Base-by-base conservation (phyloP, 371 early-diverging fungal genomes). In the Choanephora cucurbitarum region DNA sequence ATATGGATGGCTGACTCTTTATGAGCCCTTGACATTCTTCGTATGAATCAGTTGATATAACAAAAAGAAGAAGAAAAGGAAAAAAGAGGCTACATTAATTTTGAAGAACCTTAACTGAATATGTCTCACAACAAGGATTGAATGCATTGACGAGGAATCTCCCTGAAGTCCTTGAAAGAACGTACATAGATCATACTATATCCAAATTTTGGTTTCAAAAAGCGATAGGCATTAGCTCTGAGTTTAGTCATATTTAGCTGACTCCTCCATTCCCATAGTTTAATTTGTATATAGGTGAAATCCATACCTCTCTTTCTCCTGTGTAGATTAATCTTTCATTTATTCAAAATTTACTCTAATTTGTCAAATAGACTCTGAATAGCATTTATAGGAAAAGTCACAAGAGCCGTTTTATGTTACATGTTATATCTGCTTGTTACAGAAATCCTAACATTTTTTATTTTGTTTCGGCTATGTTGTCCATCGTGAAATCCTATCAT, bases 1-100 rank as follows among this genome's bases (percentile, higher is more conserved):
- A 61, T 14, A 50, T 61, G 61, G 17, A 61, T 34, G 24, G 55
- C 61, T 46, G 55, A 55, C 56, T 61, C 61, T 61, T 50, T 55
- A 44, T 55, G 50, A 51, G 61, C 61, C 51, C 61, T 48, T 50
- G 55, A 44, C 56, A 61, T 55, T 28, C 32, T 44, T 28, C 7
- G 28, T 28, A 28, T 23, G 31, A 51, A 21, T 47, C 46, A 46
- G 24, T 37, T 40, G n/a, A 34, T 21, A 14, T 33, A 58, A 51
- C 15, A 41, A 5, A 49, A 37, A 44, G n/a, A n/a, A 42, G 54
- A 49, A 58, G 39, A 47, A 53, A 45, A 47, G 19, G 22, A 40
- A 32, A 42, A 42, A 48, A 33, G 1, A 11, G 37, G 2, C 10
- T 37, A 2, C 14, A 13, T 37, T 37, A 17, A 40, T 17, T 40